These are phyloP conservation scores for Aspergillus spinulosporus DNA, from an alignment of 2,329 filamentous ascomycete species.

Conservation along the genomic window DNA sequence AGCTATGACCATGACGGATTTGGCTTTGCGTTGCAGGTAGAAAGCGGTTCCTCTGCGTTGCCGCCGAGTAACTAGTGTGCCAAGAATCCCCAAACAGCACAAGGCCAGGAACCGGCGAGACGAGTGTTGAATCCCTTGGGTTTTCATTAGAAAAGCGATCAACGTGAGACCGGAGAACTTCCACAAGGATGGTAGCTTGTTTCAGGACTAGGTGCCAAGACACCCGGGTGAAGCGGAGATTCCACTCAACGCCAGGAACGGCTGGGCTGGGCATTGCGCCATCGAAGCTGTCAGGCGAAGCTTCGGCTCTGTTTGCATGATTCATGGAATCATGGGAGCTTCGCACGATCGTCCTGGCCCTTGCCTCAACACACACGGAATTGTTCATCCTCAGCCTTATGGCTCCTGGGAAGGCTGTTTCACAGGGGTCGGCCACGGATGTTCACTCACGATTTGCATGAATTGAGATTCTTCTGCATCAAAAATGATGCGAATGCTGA, in stretches of 20 bases:
- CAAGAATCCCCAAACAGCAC: constrained; percentile 1
- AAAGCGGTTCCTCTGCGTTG: background rate
- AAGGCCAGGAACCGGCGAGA: background rate
- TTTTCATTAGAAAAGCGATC: background rate
- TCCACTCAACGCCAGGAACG: background rate
- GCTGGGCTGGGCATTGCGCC: background rate
- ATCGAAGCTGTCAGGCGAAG: background rate
- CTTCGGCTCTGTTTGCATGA: background rate
- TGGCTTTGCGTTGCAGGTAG: background rate
- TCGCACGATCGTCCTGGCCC: background rate
- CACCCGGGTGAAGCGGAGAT: background rate
- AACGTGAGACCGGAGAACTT: constrained; percentile 14
- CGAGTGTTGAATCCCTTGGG: background rate
- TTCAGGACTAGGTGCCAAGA: constrained; percentile 16
- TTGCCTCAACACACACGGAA: background rate
- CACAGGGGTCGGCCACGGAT: too few relatives aligned
- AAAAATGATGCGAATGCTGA: background rate
- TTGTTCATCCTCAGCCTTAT: constrained; percentile 3
- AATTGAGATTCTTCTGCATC: background rate
- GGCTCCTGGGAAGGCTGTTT: background rate
- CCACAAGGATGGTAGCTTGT: constrained; percentile 17
- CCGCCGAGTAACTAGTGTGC: background rate
- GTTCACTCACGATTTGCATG: too few relatives aligned
- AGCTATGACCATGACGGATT: background rate
- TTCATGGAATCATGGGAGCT: background rate